Evolutionary conservation across 2,329 filamentous ascomycete genomes (phyloP).

Genomic region (Tolypocladium ophioglossoides): DNA sequence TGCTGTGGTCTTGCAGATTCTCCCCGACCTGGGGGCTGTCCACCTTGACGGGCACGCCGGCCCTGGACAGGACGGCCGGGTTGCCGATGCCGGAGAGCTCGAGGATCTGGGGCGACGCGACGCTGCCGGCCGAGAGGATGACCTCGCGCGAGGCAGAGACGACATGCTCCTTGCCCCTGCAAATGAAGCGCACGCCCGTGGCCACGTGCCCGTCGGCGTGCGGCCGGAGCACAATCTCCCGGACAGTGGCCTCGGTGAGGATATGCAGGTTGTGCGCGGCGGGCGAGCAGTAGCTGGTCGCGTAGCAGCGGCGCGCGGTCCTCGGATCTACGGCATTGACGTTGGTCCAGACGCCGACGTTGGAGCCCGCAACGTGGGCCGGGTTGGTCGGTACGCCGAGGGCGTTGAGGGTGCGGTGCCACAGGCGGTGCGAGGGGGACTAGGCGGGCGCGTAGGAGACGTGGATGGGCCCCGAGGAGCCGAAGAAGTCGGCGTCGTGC

Average conservation of each 20-base stretch:
- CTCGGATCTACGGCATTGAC: slow-evolving; percentile 36
- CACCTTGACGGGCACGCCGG: slow-evolving; percentile 26
- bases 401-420: slow-evolving; percentile 34
- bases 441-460: slow-evolving; percentile 32
- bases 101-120: slow-evolving; percentile 46
- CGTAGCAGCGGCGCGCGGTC: slow-evolving; percentile 38
- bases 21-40: slow-evolving; percentile 34
- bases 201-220: slow-evolving; percentile 9
- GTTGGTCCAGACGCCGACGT: slow-evolving; percentile 38
- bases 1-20: slow-evolving; percentile 36
- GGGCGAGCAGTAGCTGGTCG: slow-evolving; percentile 30
- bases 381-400: slow-evolving; percentile 30
- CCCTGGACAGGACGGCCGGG: slow-evolving; percentile 20
- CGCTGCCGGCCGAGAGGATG: slow-evolving; percentile 46
- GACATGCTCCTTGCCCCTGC: slow-evolving; percentile 23
- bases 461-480: slow-evolving; percentile 35
- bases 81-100: slow-evolving; percentile 52
- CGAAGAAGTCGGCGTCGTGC: slow-evolving; percentile 29
- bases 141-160: slow-evolving; percentile 38
- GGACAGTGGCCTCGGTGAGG: slow-evolving; percentile 18
- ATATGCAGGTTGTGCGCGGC: slow-evolving; percentile 31
- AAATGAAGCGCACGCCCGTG: slow-evolving; percentile 21
- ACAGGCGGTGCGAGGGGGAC: slow-evolving; percentile 29
- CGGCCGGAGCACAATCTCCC: slow-evolving; percentile 16
- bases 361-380: slow-evolving; percentile 37